Evolutionary conservation across 768 basidiomycete species (phyloP).

Genomic region (Naganishia onofrii): DNA sequence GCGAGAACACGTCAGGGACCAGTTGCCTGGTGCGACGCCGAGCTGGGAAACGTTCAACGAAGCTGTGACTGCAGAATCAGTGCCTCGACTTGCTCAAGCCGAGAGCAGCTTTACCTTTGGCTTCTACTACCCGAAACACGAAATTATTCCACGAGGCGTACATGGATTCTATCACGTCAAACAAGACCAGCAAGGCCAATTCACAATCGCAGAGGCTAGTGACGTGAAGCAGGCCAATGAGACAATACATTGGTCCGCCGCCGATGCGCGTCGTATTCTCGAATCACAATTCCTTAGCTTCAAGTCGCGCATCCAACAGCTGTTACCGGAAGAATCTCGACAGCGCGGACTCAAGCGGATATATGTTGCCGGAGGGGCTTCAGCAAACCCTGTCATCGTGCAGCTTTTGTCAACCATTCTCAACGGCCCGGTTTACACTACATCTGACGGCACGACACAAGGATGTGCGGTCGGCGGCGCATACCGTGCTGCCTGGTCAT

Average conservation of each 20-base stretch:
- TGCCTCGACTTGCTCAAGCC: slow-evolving; percentile 39
- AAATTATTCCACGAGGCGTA: slow-evolving; percentile 80
- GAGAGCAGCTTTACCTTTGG: slow-evolving; percentile 54
- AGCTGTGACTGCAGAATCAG: slow-evolving; percentile 59
- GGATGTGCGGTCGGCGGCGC: slow-evolving; percentile 32
- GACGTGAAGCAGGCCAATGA: slow-evolving; percentile 29
- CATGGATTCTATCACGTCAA: slow-evolving; percentile 60
- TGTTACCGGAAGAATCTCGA: slow-evolving; percentile 3
- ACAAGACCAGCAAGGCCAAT: slow-evolving; percentile 28
- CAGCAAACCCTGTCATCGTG: slow-evolving; percentile 68
- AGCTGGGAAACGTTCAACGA: slow-evolving; percentile 71
- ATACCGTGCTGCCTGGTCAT: slow-evolving; percentile 26
- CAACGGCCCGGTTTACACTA: slow-evolving; percentile 65
- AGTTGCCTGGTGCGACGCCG: slow-evolving; percentile 57
- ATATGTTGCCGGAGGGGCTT: slow-evolving; percentile 75
- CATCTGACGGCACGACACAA: slow-evolving; percentile 22
- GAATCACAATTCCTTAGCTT: slow-evolving; percentile 84
- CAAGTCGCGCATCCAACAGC: slow-evolving; percentile 67
- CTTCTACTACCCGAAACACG: slow-evolving; percentile 77
- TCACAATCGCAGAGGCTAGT: slow-evolving; percentile 32
- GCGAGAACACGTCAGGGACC: slow-evolving; percentile 70
- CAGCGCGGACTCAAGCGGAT: slow-evolving; percentile 55
- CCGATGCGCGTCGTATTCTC: slow-evolving; percentile 72
- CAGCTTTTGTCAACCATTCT: slow-evolving; percentile 78
- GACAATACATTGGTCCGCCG: slow-evolving; percentile 34